Evolutionary conservation across 1,284 basidiomycete genomes (phyloP).

Genomic region (Melampsora americana): DNA sequence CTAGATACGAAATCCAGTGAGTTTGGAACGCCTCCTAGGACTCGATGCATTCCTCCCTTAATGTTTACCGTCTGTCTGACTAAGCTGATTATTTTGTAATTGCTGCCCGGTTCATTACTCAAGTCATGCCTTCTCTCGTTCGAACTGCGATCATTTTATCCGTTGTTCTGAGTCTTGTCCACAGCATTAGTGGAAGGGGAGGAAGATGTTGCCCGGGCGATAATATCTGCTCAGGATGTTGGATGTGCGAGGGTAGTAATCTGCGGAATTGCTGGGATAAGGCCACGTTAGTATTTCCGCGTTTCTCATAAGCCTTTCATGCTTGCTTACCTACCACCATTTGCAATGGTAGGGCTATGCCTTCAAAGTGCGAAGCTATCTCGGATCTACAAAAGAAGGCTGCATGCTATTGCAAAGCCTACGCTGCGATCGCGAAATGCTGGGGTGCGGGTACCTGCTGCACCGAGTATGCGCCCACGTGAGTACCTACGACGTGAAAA

Average conservation of each 20-base stretch:
- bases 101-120: no score
- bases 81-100: no score
- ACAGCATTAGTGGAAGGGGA: no score
- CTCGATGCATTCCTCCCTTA: no score
- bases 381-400: not conserved
- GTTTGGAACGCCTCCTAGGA: no score
- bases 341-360: not conserved
- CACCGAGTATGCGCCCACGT: conserved; percentile 27
- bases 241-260: not conserved
- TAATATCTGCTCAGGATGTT: conserved; percentile 5
- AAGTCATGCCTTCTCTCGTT: no score
- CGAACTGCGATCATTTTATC: no score
- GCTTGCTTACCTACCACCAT: not conserved
- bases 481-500: no score
- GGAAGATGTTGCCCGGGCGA: conserved; percentile 4
- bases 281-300: conserved; percentile 2
- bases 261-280: not conserved
- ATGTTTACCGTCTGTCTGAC: no score
- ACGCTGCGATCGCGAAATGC: conserved; percentile 15
- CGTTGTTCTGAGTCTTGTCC: no score
- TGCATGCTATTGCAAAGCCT: not conserved
- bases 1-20: no score
- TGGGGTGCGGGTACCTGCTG: conserved; percentile 13
- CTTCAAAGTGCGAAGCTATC: not conserved
- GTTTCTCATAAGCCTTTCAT: not conserved